Conservation (phyloP, 257 asterid species). For the Nicotiana sylvestris region DNA sequence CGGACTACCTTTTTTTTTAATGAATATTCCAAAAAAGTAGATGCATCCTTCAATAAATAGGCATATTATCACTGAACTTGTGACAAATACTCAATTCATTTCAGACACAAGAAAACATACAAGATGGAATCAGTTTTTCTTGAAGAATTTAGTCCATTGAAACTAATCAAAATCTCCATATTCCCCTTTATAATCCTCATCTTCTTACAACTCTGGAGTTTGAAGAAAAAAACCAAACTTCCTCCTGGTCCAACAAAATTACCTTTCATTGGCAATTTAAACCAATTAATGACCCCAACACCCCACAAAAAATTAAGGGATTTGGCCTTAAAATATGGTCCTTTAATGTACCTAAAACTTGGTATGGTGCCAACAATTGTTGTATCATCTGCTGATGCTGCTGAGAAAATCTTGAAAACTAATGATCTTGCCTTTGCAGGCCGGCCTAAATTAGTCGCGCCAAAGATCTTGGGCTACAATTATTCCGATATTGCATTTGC, state of each 20-base stretch:
- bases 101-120: not conserved
- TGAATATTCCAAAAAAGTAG: not conserved
- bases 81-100: not conserved
- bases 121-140: not conserved
- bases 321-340: slow-evolving; percentile 19
- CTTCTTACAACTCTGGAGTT: not conserved
- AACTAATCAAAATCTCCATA: not conserved
- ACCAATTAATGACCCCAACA: not conserved
- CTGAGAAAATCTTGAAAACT: slow-evolving; percentile 21
- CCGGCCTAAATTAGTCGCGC: slow-evolving; percentile 5
- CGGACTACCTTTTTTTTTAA: no score
- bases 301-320: slow-evolving; percentile 14
- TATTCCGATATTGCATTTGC: slow-evolving; percentile 15
- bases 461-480: slow-evolving; percentile 10
- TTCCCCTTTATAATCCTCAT: not conserved
- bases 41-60: not conserved
- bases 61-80: not conserved
- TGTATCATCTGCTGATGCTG: slow-evolving; percentile 11
- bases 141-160: not conserved
- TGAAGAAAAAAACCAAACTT: not conserved
- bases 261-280: slow-evolving; percentile 18
- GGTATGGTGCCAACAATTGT: slow-evolving; percentile 15
- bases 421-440: slow-evolving; percentile 18
- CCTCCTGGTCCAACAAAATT: slow-evolving; percentile 20
- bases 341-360: slow-evolving; percentile 22